Base-by-base conservation (phyloP, 1,284 basidiomycete genomes). In the Irpex sp. region DNA sequence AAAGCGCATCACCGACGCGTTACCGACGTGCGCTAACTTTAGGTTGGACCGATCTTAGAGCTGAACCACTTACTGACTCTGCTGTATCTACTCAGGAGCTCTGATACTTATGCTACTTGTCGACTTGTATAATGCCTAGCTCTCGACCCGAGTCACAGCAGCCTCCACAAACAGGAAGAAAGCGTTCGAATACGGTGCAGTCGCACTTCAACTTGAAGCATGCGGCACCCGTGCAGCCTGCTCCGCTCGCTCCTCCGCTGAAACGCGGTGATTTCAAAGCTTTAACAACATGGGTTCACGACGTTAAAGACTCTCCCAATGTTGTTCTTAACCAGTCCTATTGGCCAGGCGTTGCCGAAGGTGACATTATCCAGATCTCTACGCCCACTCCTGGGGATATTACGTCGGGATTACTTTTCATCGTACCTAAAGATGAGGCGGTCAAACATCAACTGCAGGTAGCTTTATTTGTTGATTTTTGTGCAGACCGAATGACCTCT, bases 291-390 rank as follows among this genome's bases (percentile, higher is more conserved):
- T 92, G 91, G 91, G 89, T 92, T 3, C 87, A 91, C 69, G 88
- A 91, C 65, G 70, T 81, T n/a, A 85, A 84, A 69, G 86, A 89
- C 47, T 82, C 82, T 0, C 72, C 79, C 4, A 77, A 77, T 36
- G 85, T 91, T 59, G 79, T 85, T 13, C 80, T 93, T 71, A 92
- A 93, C 67, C 86, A 87, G 57, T 77, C 83, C 17, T 85, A 80
- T 71, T 92, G 89, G 87, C 87, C 88, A 15, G 91, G 91, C 2
- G 86, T 91, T 56, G 77, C 77, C 51, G 88, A 89, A 68, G 91
- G 91, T 7, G 91, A 93, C 70, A 76, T 91, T 70, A 71, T 93
- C 47, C 81, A 82, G 61, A 82, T 92, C 8, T 81, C 78, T 51
- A 75, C 75, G 15, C 61, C 58, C 44, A 76, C 77, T 56, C 76